Evolutionary conservation across 1,284 basidiomycete species (phyloP), one percentile per base, ranked within the genome.

Genomic region (Ceratobasidium sp.): DNA sequence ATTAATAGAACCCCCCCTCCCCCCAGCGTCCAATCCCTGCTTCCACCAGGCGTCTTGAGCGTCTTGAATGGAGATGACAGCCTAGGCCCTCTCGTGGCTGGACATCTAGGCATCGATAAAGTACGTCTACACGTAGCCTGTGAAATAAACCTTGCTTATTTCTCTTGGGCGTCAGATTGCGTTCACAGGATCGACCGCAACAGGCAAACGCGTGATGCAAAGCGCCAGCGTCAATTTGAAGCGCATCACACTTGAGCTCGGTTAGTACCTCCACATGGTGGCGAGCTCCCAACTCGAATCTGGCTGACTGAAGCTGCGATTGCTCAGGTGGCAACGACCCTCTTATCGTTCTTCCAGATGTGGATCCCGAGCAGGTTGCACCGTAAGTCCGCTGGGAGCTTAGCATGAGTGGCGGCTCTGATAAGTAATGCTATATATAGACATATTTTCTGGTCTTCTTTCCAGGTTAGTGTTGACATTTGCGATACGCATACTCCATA

Each of bases 391-490:
- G 44, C 30, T 11, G 28, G 7, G 16, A 21, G 16, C n/a, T 21
- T 11, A 18, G 16, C 21, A 14, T 7, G 38, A n/a, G 8, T 41
- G 18, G 6, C 11, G 14, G 13, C 14, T 41, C 35, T 38, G 11
- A 21, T 30, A 23, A 46, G 52, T 43, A 38, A 11, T 44, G 35
- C 18, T 9, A 30, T 28, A n/a, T 52, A 8, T 47, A 69, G 66
- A 28, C 66, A 69, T 41, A 69, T 69, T 21, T 69, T 69, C 47
- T 69, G 66, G 66, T 32, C 67, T 21, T 54, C 67, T 47, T 70
- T 70, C 54, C 55, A 58, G 67, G 67, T 59, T 23, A 35, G 55
- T 49, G 16, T 44, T 57, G 26, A 1, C 2, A 58, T 11, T 11
- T 58, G 13, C 11, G 32, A 41, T 16, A 2, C 7, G 35, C 11